phyloP scores from a whole-genome alignment of 495 filamentous ascomycete species.

The Xylaria venustula region DNA sequence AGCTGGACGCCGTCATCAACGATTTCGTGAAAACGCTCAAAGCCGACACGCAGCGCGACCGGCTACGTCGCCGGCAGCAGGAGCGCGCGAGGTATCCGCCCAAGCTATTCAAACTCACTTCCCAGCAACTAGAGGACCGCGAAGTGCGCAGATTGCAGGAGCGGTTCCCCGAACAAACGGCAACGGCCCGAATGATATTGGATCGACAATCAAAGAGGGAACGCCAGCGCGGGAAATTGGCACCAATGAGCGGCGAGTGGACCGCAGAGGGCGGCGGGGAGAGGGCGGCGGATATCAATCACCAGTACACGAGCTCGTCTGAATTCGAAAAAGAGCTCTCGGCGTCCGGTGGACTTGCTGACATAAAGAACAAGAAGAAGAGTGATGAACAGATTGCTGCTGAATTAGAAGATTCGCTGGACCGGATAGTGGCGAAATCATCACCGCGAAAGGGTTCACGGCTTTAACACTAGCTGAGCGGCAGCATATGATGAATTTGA shows the following conservation, averaged over 20 bases:
- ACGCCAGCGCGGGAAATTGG: too few relatives aligned
- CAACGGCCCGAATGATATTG: neutral
- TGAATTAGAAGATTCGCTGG: neutral
- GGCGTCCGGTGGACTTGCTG: neutral
- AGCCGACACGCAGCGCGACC: slow-evolving; percentile 2
- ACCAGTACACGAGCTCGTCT: neutral
- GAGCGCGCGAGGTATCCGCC: slow-evolving; percentile 5
- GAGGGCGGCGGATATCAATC: neutral
- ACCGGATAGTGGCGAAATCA: neutral
- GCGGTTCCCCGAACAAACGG: neutral
- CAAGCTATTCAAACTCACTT: neutral
- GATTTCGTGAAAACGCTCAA: slow-evolving; percentile 18
- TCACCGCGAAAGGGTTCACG: neutral
- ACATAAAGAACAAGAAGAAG: neutral
- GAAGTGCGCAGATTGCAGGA: neutral
- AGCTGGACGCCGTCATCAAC: slow-evolving; percentile 17
- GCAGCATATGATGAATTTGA: neutral
- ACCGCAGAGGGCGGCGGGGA: neutral
- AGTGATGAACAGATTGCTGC: neutral
- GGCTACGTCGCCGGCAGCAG: slow-evolving; percentile 12
- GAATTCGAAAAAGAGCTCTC: neutral
- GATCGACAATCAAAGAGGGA: neutral
- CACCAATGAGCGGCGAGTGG: too few relatives aligned
- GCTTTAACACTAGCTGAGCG: too few relatives aligned
- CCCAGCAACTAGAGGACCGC: neutral